Evolutionary conservation across 352 stramenopile species (phyloP).

Genomic region (Halophytophthora polymorphica): DNA sequence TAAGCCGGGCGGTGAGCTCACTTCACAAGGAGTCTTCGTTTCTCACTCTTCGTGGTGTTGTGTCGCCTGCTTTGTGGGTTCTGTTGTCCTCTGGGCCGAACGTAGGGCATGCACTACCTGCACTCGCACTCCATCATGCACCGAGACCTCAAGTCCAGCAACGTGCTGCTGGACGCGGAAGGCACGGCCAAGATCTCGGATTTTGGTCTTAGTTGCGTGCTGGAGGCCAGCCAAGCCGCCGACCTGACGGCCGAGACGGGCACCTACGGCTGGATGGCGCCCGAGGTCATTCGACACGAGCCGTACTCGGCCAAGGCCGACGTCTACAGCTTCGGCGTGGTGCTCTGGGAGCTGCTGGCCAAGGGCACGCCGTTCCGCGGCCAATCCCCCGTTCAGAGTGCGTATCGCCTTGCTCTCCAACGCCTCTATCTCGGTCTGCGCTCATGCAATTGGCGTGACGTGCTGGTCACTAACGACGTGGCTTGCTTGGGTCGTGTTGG

Average conservation of each 20-base stretch:
- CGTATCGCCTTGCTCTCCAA: not conserved
- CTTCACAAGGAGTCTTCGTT: not conserved
- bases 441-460: too few species aligned
- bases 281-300: not conserved
- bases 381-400: not conserved
- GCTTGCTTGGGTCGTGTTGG: too few species aligned
- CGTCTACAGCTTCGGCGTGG: constrained; percentile 4
- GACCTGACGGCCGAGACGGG: constrained; percentile 51
- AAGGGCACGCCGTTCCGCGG: not conserved
- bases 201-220: constrained; percentile 47
- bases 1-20: too few species aligned
- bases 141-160: constrained; percentile 88
- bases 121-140: constrained; percentile 83
- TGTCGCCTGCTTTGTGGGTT: not conserved
- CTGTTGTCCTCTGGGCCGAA: constrained; percentile 12
- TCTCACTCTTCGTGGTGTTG: not conserved
- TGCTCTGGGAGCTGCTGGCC: not conserved
- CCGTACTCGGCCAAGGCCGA: not conserved
- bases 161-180: constrained; percentile 57
- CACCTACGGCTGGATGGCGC: constrained; percentile 26
- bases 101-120: constrained; percentile 74
- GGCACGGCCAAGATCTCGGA: constrained; percentile 52
- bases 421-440: too few species aligned
- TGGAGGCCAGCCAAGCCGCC: constrained; percentile 29
- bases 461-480: too few species aligned